Evolutionary conservation across 192 early-diverging fungal species (phyloP).

Genomic region (Coemansia sp.): DNA sequence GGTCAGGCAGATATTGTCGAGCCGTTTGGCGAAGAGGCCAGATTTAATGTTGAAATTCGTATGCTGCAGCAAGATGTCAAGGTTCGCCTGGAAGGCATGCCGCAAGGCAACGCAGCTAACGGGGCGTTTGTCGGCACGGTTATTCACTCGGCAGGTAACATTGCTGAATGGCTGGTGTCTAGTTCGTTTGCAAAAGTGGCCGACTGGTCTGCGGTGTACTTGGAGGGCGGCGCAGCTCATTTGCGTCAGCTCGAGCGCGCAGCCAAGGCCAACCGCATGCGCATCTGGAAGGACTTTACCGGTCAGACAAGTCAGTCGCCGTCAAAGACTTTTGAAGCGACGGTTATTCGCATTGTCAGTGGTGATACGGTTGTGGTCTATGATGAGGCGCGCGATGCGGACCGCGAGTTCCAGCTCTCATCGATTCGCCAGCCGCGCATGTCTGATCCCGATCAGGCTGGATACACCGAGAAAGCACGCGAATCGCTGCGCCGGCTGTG

Average conservation of each 20-base stretch:
- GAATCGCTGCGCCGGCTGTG: constrained; percentile 84
- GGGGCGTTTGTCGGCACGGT: constrained; percentile 78
- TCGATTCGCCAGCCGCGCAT: constrained; percentile 66
- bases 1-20: constrained; percentile 73
- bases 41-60: constrained; percentile 86
- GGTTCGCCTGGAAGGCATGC: constrained; percentile 76
- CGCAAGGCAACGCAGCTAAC: constrained; percentile 49
- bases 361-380: constrained; percentile 62
- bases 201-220: constrained; percentile 79
- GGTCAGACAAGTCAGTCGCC: constrained; percentile 9
- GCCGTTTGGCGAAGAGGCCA: constrained; percentile 91
- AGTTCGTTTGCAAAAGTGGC: constrained; percentile 82
- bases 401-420: constrained; percentile 61
- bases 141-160: constrained; percentile 84
- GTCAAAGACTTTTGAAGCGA: constrained; percentile 47
- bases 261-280: constrained; percentile 77
- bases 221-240: constrained; percentile 58
- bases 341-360: constrained; percentile 61
- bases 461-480: constrained; percentile 83
- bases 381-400: constrained; percentile 35
- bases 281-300: constrained; percentile 70
- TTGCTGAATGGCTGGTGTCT: constrained; percentile 80
- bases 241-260: constrained; percentile 77
- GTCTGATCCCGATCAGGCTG: constrained; percentile 71
- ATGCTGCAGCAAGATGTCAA: constrained; percentile 89